Conservation (phyloP, 805 yeast species). For the Candida namnaoensis region DNA sequence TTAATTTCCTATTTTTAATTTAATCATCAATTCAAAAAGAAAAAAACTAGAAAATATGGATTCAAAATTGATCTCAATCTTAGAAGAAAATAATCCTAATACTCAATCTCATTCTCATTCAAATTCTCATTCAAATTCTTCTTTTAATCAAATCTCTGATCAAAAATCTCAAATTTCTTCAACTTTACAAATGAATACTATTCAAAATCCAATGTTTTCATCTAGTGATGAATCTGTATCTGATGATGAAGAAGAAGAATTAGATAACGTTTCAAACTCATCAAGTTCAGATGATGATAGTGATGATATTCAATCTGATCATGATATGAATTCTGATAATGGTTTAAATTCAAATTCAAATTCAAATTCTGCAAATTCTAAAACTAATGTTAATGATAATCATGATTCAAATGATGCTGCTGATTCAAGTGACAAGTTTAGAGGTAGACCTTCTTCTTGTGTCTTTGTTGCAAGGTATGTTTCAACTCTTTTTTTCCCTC, state of each 20-base stretch:
- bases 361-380: neutral
- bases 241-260: constrained; percentile 4
- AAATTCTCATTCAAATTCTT: neutral
- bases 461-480: constrained; percentile 66
- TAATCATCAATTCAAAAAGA: too few species aligned
- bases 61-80: neutral
- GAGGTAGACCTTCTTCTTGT: constrained; percentile 77
- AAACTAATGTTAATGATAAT: constrained; percentile 1
- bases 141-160: neutral
- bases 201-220: neutral
- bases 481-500: neutral
- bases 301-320: neutral
- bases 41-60: neutral
- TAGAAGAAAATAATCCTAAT: neutral
- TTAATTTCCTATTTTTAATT: too few species aligned
- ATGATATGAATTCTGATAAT: neutral
- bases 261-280: too few species aligned
- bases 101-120: too few species aligned
- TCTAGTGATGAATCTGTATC: constrained; percentile 11
- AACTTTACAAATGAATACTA: neutral
- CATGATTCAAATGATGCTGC: too few species aligned
- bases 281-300: constrained; percentile 9
- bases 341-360: neutral
- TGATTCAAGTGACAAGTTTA: constrained; percentile 7
- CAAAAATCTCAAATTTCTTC: neutral